Evolutionary conservation across 176 grass and related monocot genomes (phyloP).

Genomic region (Thinopyrum elongatum): DNA sequence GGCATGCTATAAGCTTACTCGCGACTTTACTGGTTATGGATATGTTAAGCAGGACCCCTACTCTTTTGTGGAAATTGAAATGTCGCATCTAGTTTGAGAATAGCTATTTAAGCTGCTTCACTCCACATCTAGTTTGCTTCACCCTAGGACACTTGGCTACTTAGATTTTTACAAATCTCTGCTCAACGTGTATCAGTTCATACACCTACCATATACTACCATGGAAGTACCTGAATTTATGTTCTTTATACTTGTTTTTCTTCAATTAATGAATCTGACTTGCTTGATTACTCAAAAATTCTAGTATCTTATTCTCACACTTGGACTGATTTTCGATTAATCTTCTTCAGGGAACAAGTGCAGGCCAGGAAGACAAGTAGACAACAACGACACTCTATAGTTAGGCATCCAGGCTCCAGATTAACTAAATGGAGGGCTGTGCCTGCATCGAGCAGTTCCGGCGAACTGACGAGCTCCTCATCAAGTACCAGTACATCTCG

Average conservation of each 20-base stretch:
- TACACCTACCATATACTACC: not conserved
- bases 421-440: conserved; percentile 53
- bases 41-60: not conserved
- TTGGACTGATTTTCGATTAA: too few relatives aligned
- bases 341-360: not conserved
- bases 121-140: too few relatives aligned
- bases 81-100: not conserved
- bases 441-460: conserved; percentile 64
- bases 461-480: conserved; percentile 51
- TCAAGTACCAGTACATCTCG: conserved; percentile 77
- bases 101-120: too few relatives aligned
- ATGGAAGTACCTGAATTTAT: not conserved
- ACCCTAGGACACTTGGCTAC: too few relatives aligned
- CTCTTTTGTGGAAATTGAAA: too few relatives aligned
- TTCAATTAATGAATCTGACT: not conserved
- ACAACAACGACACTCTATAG: not conserved
- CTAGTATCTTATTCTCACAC: not conserved
- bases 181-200: not conserved
- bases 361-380: not conserved
- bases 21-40: too few relatives aligned
- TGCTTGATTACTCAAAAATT: not conserved
- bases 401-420: not conserved
- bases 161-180: not conserved
- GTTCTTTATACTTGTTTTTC: not conserved
- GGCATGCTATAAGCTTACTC: too few relatives aligned